A percentile compares a stretch with the other conserved stretches of the same genome.
These are phyloP conservation scores for Brassica incana DNA, from an alignment of 345 rosid species.

Conservation along the genomic window DNA sequence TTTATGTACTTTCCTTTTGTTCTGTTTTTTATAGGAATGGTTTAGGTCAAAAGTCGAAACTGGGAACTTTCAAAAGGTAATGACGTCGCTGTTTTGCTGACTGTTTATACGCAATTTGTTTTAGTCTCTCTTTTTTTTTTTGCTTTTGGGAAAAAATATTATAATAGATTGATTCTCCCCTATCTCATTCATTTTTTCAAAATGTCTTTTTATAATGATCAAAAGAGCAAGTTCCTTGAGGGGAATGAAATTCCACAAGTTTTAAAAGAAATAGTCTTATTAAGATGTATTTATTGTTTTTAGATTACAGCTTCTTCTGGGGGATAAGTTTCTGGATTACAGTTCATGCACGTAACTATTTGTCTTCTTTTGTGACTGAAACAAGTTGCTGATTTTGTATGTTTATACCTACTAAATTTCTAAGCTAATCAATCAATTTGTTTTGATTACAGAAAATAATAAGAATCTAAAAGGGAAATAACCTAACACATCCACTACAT, in stretches of 20 bases:
- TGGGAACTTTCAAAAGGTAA: slow-evolving; percentile 34
- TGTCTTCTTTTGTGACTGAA: background rate
- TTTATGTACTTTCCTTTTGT: background rate
- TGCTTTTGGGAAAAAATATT: background rate
- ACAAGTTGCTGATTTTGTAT: slow-evolving; percentile 12
- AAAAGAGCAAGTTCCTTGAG: slow-evolving; percentile 24
- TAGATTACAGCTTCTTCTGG: slow-evolving; percentile 4
- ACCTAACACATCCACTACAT: background rate
- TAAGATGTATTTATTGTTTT: background rate
- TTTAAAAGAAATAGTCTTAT: background rate
- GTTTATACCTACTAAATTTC: background rate
- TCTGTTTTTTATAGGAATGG: slow-evolving; percentile 21
- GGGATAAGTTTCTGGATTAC: slow-evolving; percentile 2
- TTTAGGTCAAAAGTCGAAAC: slow-evolving; percentile 44
- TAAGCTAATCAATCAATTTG: slow-evolving; percentile 4
- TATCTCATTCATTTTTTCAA: slow-evolving; percentile 29
- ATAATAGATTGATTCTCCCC: background rate
- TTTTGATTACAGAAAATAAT: background rate
- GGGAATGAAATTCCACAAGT: background rate
- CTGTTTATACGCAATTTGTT: slow-evolving; percentile 19
- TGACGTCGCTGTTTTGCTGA: slow-evolving; percentile 38
- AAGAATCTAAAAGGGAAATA: background rate
- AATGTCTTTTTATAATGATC: background rate
- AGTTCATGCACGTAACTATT: background rate
- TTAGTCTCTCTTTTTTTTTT: background rate